Percentiles rank a stretch among this genome's conserved stretches.
Conservation (phyloP, 768 basidiomycete genomes). For the Rubroboletus satanas region DNA sequence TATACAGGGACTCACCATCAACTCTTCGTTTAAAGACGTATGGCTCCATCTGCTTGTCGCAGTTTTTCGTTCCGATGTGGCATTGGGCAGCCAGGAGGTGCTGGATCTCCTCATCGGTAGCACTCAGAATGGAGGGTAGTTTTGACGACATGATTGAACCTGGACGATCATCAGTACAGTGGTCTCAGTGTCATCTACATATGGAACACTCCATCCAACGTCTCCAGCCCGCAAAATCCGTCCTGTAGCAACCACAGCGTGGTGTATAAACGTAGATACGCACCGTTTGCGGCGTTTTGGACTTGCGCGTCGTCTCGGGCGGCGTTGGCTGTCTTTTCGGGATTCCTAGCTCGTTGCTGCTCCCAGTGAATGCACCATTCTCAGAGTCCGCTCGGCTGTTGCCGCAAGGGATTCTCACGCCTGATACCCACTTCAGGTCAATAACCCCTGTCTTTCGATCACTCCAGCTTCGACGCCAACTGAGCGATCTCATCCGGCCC, state of each 20-base stretch:
- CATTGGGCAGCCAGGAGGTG: slow-evolving; percentile 92
- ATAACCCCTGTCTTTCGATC: slow-evolving; percentile 10
- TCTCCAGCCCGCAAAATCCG: slow-evolving; percentile 6
- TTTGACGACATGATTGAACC: slow-evolving; percentile 67
- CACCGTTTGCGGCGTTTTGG: slow-evolving; percentile 39
- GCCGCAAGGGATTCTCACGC: slow-evolving; percentile 22
- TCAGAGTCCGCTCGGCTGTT: slow-evolving; percentile 22
- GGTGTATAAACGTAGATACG: slow-evolving; percentile 22
- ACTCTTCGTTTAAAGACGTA: slow-evolving; percentile 97
- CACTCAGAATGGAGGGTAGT: slow-evolving; percentile 88
- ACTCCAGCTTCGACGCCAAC: slow-evolving; percentile 2
- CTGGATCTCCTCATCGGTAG: slow-evolving; percentile 97
- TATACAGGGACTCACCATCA: slow-evolving; percentile 65
- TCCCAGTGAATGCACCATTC: slow-evolving; percentile 1
- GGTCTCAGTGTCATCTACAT: slow-evolving; percentile 27
- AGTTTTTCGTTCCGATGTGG: slow-evolving; percentile 98
- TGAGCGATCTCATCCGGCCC: slow-evolving; percentile 47
- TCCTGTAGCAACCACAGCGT: slow-evolving; percentile 5
- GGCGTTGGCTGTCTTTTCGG: slow-evolving; percentile 36
- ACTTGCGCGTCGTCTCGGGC: slow-evolving; percentile 37
- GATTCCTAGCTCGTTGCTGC: slow-evolving; percentile 22
- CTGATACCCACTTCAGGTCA: neutral
- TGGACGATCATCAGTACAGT: slow-evolving; percentile 29
- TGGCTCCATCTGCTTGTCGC: slow-evolving; percentile 97
- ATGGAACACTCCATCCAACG: slow-evolving; percentile 35